Percentiles rank a stretch among this genome's conserved stretches.
These are phyloP conservation scores for Carex myosuroides DNA, from an alignment of 176 grass and related monocot genomes.

Conservation along the genomic window DNA sequence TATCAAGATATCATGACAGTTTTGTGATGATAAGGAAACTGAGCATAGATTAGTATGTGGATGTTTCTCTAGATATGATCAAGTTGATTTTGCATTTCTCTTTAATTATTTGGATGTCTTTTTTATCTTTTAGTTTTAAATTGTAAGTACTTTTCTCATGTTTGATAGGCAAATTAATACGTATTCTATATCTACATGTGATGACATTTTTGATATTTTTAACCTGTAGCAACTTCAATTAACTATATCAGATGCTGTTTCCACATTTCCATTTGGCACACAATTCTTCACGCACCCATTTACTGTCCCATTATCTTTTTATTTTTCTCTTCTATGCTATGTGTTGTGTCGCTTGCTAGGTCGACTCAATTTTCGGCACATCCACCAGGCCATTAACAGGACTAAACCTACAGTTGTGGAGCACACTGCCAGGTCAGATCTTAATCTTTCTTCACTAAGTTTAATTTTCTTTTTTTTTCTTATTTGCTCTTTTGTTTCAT, in stretches of 20 bases:
- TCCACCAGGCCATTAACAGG: slow-evolving; percentile 11
- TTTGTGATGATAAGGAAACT: slow-evolving; percentile 53
- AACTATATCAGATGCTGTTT: slow-evolving; percentile 29
- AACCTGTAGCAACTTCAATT: slow-evolving; percentile 2
- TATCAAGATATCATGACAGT: slow-evolving; percentile 32
- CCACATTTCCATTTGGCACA: background rate
- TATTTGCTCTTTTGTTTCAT: slow-evolving; percentile 20
- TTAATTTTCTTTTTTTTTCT: slow-evolving; percentile 8
- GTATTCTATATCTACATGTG: slow-evolving; percentile 46
- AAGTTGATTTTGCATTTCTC: slow-evolving; percentile 24
- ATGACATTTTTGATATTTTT: slow-evolving; percentile 42
- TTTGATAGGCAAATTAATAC: slow-evolving; percentile 13
- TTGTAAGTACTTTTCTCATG: slow-evolving; percentile 14
- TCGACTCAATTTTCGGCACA: background rate
- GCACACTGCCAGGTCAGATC: slow-evolving; percentile 64
- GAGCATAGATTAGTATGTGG: slow-evolving; percentile 33
- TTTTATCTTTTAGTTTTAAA: slow-evolving; percentile 20
- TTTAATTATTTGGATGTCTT: background rate
- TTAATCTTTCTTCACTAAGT: slow-evolving; percentile 26
- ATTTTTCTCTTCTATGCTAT: slow-evolving; percentile 1
- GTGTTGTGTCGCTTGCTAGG: background rate
- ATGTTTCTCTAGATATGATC: slow-evolving; percentile 30
- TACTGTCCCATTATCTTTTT: slow-evolving; percentile 22
- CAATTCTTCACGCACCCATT: background rate
- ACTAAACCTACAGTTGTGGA: slow-evolving; percentile 3